These are phyloP conservation scores for Pichia sp. DNA, from an alignment of 1,139 yeast species.

Conservation along the genomic window DNA sequence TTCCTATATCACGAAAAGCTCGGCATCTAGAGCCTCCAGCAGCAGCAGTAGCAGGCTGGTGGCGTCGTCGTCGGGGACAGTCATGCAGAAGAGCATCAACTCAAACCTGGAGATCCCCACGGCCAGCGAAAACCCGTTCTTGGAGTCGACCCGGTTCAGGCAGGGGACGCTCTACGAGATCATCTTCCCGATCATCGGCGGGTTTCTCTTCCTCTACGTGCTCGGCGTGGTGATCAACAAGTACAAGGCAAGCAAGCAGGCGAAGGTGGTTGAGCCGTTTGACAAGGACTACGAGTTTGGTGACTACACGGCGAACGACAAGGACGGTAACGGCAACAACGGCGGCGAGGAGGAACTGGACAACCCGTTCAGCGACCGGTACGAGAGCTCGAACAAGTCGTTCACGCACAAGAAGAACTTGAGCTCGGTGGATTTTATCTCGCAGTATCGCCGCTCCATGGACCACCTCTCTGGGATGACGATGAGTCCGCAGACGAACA, in stretches of 20 bases:
- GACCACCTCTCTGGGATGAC: slow-evolving; percentile 13
- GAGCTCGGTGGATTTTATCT: slow-evolving; percentile 11
- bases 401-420: slow-evolving; percentile 3
- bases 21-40: neutral
- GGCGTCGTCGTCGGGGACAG: neutral
- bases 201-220: slow-evolving; percentile 19
- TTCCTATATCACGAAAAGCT: neutral
- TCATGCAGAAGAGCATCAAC: neutral
- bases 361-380: slow-evolving; percentile 17
- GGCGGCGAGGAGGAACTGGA: neutral
- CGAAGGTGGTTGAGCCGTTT: slow-evolving; percentile 16
- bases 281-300: slow-evolving; percentile 19
- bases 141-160: slow-evolving; percentile 11
- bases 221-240: slow-evolving; percentile 16
- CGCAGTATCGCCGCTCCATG: slow-evolving; percentile 18
- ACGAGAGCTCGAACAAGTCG: slow-evolving; percentile 3
- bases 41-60: neutral
- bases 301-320: neutral
- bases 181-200: slow-evolving; percentile 21
- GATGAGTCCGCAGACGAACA: neutral
- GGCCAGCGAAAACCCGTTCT: slow-evolving; percentile 20
- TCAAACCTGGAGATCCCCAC: slow-evolving; percentile 11
- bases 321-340: neutral
- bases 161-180: slow-evolving; percentile 25
- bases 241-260: slow-evolving; percentile 18